phyloP scores from a whole-genome alignment of 352 stramenopile species.

The Thalassiosira hispida region DNA sequence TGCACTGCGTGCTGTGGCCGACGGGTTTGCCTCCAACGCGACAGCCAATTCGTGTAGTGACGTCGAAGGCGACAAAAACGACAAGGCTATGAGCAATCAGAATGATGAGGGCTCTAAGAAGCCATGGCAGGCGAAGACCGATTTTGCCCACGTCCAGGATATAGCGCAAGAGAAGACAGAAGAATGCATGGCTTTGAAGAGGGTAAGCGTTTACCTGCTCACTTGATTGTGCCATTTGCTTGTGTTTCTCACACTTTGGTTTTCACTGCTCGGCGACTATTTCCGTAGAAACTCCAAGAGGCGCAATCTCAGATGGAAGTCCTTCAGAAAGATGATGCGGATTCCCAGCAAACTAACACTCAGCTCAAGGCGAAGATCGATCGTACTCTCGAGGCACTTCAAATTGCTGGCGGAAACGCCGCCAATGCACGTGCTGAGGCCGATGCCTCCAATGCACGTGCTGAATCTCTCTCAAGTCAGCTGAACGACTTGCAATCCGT shows the following conservation, averaged over 20 bases:
- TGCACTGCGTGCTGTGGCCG: slow-evolving; percentile 32
- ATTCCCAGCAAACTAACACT: slow-evolving; percentile 27
- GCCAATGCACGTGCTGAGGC: slow-evolving; percentile 65
- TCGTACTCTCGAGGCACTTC: slow-evolving; percentile 54
- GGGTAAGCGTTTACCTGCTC: slow-evolving; percentile 49
- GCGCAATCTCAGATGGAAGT: slow-evolving; percentile 39
- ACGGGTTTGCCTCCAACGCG: slow-evolving; percentile 17
- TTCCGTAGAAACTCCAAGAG: slow-evolving; percentile 48
- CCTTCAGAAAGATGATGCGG: slow-evolving; percentile 44
- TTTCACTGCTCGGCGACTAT: background rate
- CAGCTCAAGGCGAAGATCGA: slow-evolving; percentile 58
- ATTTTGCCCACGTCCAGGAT: slow-evolving; percentile 31
- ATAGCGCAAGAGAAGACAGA: slow-evolving; percentile 54
- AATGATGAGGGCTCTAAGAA: background rate
- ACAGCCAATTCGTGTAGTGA: background rate
- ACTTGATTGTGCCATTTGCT: background rate
- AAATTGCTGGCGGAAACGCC: slow-evolving; percentile 56
- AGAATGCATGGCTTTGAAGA: slow-evolving; percentile 60
- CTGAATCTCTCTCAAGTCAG: slow-evolving; percentile 50
- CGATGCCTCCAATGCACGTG: slow-evolving; percentile 66
- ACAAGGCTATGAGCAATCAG: slow-evolving; percentile 4
- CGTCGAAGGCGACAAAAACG: background rate
- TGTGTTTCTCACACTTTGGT: background rate
- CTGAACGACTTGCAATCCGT: slow-evolving; percentile 59
- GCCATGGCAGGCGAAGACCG: background rate